Evolutionary conservation across 176 grass and related monocot species (phyloP).

Genomic region (Chrysopogon serrulatus): DNA sequence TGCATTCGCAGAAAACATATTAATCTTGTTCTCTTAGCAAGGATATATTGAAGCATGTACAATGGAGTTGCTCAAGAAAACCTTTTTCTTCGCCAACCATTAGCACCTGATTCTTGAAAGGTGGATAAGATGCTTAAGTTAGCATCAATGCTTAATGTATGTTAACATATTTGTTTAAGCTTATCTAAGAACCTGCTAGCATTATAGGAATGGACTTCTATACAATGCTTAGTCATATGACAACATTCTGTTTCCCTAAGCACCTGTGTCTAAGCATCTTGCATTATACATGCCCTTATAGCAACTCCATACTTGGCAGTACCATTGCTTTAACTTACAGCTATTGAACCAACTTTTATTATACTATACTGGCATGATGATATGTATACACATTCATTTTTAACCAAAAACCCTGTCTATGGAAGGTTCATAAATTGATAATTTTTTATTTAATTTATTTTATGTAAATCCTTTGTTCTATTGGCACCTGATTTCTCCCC

Average conservation of each 20-base stretch:
- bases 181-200: background rate
- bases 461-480: conserved; percentile 11
- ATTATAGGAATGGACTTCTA: background rate
- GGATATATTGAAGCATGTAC: background rate
- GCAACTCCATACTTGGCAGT: background rate
- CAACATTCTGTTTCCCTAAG: background rate
- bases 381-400: background rate
- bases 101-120: background rate
- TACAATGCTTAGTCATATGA: background rate
- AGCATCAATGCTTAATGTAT: background rate
- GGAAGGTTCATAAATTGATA: background rate
- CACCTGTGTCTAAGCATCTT: background rate
- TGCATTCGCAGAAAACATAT: background rate
- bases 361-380: conserved; percentile 3
- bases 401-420: background rate
- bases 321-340: background rate
- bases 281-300: background rate
- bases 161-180: background rate
- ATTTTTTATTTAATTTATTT: conserved; percentile 9
- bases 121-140: background rate
- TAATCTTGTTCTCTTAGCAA: background rate
- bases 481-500: conserved; percentile 25
- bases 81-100: background rate
- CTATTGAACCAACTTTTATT: background rate
- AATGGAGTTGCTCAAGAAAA: background rate